These are phyloP conservation scores for Phyllostachys edulis DNA, from an alignment of 176 grass and related monocot species.

Conservation along the genomic window DNA sequence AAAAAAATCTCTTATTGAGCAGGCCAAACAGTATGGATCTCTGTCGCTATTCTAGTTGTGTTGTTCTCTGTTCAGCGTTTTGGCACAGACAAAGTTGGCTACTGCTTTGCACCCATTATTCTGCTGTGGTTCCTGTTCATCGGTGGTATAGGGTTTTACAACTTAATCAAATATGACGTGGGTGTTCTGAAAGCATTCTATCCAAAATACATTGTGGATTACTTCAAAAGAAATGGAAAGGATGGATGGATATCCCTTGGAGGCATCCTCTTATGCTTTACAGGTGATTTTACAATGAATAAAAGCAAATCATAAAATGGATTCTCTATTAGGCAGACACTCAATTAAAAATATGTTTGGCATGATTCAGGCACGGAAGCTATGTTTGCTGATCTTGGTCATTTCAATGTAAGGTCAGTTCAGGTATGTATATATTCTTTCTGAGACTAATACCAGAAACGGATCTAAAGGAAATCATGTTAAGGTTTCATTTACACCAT, in stretches of 20 bases:
- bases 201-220: slow-evolving; percentile 51
- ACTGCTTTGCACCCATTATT: slow-evolving; percentile 58
- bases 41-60: slow-evolving; percentile 31
- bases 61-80: slow-evolving; percentile 48
- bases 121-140: slow-evolving; percentile 46
- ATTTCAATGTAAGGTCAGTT: slow-evolving; percentile 43
- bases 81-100: slow-evolving; percentile 61
- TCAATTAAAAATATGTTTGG: not conserved
- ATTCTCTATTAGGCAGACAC: not conserved
- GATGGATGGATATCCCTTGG: slow-evolving; percentile 60
- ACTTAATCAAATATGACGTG: slow-evolving; percentile 47
- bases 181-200: slow-evolving; percentile 44
- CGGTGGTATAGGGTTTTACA: slow-evolving; percentile 46
- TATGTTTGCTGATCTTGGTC: slow-evolving; percentile 64
- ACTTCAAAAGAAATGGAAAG: slow-evolving; percentile 56
- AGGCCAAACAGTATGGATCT: slow-evolving; percentile 41
- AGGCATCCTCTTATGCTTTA: slow-evolving; percentile 52
- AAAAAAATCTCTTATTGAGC: too few species aligned
- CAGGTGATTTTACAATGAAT: slow-evolving; percentile 26
- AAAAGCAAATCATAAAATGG: not conserved
- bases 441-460: not conserved
- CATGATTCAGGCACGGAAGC: slow-evolving; percentile 43
- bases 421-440: slow-evolving; percentile 28
- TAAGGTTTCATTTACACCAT: not conserved
- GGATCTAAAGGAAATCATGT: not conserved